phyloP scores from a whole-genome alignment of 352 stramenopile species.

The Phytophthora citrophthora region DNA sequence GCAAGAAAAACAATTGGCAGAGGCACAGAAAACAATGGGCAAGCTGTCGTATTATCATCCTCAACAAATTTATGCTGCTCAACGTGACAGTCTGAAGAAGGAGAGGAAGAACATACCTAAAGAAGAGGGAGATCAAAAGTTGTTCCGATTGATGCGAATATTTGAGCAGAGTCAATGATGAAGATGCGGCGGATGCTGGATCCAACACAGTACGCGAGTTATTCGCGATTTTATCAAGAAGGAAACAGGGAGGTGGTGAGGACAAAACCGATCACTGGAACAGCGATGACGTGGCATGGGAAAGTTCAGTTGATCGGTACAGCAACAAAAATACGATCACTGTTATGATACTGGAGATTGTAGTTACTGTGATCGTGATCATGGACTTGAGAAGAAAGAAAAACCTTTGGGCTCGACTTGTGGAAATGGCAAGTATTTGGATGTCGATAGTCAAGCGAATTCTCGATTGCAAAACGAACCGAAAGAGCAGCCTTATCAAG shows the following conservation, averaged over 20 bases:
- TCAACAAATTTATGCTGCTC: constrained; percentile 20
- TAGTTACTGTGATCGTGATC: not conserved
- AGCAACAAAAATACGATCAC: not conserved
- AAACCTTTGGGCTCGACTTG: not conserved
- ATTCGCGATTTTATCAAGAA: constrained; percentile 25
- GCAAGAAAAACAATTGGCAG: constrained; percentile 53
- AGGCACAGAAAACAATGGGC: constrained; percentile 40
- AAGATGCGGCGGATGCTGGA: constrained; percentile 48
- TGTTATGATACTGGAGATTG: not conserved
- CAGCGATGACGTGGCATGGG: too few relatives aligned
- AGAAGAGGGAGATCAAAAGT: constrained; percentile 9
- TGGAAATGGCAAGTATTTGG: not conserved
- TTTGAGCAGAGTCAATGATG: constrained; percentile 21
- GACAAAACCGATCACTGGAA: not conserved
- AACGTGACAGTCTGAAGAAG: constrained; percentile 3
- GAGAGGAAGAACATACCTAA: constrained; percentile 3
- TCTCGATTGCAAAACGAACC: not conserved
- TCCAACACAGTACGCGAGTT: constrained; percentile 27
- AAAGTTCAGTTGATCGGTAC: not conserved
- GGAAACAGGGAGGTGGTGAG: not conserved
- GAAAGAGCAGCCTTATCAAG: not conserved
- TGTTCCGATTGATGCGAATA: not conserved
- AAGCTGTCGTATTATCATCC: constrained; percentile 50
- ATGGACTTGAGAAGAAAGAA: not conserved
- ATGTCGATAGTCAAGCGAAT: not conserved